A percentile compares a stretch with the other conserved stretches of the same genome.
phyloP scores from a whole-genome alignment of 805 yeast genomes.

The Sporopachydermia quercuum region DNA sequence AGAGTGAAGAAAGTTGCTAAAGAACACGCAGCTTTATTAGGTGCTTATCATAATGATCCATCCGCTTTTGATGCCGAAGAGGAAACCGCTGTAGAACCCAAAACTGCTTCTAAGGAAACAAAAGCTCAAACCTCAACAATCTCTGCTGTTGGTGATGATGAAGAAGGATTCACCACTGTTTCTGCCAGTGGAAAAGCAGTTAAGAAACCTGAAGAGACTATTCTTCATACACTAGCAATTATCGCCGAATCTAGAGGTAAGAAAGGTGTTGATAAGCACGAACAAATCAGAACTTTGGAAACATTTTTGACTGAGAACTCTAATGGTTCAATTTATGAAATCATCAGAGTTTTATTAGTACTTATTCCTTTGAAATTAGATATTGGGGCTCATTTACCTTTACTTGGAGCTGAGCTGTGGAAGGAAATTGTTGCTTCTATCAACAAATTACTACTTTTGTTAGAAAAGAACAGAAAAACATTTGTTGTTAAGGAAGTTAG shows the following conservation, averaged over 20 bases:
- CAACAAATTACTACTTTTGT: constrained; percentile 41
- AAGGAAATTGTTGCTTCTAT: constrained; percentile 50
- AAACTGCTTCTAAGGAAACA: constrained; percentile 16
- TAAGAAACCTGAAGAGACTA: constrained; percentile 23
- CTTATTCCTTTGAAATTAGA: constrained; percentile 85
- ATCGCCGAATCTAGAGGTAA: constrained; percentile 89
- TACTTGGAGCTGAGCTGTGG: constrained; percentile 77
- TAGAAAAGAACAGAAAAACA: constrained; percentile 42
- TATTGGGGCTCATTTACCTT: constrained; percentile 46
- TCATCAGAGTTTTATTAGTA: constrained; percentile 61
- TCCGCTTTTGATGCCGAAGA: constrained; percentile 53
- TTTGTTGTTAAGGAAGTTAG: constrained; percentile 74
- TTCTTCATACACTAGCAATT: constrained; percentile 58
- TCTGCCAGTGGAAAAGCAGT: constrained; percentile 23
- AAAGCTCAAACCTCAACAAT: constrained; percentile 17
- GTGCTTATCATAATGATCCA: constrained; percentile 50
- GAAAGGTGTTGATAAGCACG: constrained; percentile 74
- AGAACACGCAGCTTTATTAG: constrained; percentile 48
- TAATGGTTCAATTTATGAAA: constrained; percentile 54
- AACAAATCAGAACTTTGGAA: constrained; percentile 64
- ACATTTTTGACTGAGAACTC: constrained; percentile 33
- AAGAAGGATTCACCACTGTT: constrained; percentile 22
- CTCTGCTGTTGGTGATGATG: constrained; percentile 19
- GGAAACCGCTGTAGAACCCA: constrained; percentile 14
- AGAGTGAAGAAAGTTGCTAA: constrained; percentile 69